These are phyloP conservation scores for Flaveria trinervia DNA, from an alignment of 129 eudicot genomes.

Conservation along the genomic window DNA sequence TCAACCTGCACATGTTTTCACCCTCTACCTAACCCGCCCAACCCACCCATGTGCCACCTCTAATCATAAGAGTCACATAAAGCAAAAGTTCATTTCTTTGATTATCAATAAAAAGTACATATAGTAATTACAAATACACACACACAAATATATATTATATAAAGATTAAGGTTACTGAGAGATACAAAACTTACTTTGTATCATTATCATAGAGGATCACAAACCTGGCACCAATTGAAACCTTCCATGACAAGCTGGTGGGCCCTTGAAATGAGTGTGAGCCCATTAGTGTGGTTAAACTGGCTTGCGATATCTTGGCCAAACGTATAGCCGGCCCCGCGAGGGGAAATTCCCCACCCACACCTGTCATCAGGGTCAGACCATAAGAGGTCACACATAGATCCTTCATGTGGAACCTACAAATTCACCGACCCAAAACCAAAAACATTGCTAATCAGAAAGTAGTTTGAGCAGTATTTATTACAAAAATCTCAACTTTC, in stretches of 20 bases:
- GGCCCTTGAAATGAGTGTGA: conserved; percentile 86
- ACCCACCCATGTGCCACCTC: conserved; percentile 17
- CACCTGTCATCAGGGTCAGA: conserved; percentile 94
- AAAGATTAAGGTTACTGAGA: neutral
- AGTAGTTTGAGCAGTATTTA: neutral
- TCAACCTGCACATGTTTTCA: neutral
- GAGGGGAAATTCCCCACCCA: conserved; percentile 96
- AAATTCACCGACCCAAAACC: conserved; percentile 1
- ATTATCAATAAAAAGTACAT: neutral
- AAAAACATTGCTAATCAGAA: neutral
- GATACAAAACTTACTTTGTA: neutral
- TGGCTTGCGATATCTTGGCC: conserved; percentile 88
- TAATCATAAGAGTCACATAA: neutral
- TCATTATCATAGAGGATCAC: conserved; percentile 24
- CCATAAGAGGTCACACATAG: conserved; percentile 97
- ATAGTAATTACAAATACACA: neutral
- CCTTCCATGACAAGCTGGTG: conserved; percentile 98
- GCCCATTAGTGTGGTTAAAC: conserved; percentile 90
- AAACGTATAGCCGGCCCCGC: conserved; percentile 96
- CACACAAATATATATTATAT: neutral
- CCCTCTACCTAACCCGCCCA: neutral
- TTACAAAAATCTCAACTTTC: neutral
- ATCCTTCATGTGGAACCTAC: conserved; percentile 96
- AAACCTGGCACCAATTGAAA: conserved; percentile 89
- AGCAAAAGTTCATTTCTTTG: neutral